These are phyloP conservation scores for Leccinum disarticulatum DNA, from an alignment of 768 basidiomycete genomes.

Conservation along the genomic window DNA sequence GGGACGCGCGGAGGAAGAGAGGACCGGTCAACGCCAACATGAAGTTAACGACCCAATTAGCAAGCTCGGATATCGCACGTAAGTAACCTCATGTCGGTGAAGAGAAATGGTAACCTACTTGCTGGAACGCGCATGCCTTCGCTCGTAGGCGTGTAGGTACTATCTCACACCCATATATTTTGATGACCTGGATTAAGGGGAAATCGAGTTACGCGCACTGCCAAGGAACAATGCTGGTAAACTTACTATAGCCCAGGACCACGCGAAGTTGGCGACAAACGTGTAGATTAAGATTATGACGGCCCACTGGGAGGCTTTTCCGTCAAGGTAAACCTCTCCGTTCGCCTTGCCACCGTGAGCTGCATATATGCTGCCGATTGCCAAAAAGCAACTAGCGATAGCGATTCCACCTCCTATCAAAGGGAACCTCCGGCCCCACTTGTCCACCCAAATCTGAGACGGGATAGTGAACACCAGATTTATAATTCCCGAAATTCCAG, in stretches of 20 bases:
- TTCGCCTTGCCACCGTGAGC: slow-evolving; percentile 33
- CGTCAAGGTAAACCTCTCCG: slow-evolving; percentile 23
- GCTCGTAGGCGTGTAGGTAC: slow-evolving; percentile 48
- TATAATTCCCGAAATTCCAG: slow-evolving; percentile 48
- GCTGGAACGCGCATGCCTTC: slow-evolving; percentile 43
- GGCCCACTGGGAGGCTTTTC: slow-evolving; percentile 33
- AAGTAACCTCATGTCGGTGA: neutral
- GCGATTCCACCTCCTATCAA: slow-evolving; percentile 44
- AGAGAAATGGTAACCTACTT: slow-evolving; percentile 31
- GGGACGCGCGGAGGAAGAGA: slow-evolving; percentile 43
- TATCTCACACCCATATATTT: slow-evolving; percentile 46
- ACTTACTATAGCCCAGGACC: slow-evolving; percentile 44
- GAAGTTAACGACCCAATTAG: slow-evolving; percentile 40
- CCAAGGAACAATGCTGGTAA: neutral
- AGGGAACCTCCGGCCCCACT: slow-evolving; percentile 36
- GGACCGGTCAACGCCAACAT: slow-evolving; percentile 46
- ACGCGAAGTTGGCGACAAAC: slow-evolving; percentile 43
- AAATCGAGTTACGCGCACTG: neutral
- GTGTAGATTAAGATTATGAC: slow-evolving; percentile 48
- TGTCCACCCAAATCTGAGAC: slow-evolving; percentile 40
- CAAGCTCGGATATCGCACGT: slow-evolving; percentile 16
- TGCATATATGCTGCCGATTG: slow-evolving; percentile 47
- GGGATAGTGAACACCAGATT: slow-evolving; percentile 40
- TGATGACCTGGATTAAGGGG: slow-evolving; percentile 26
- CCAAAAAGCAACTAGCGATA: slow-evolving; percentile 39